Evolutionary conservation across 768 basidiomycete species (phyloP).

Genomic region (Psilocybe tampanensis): DNA sequence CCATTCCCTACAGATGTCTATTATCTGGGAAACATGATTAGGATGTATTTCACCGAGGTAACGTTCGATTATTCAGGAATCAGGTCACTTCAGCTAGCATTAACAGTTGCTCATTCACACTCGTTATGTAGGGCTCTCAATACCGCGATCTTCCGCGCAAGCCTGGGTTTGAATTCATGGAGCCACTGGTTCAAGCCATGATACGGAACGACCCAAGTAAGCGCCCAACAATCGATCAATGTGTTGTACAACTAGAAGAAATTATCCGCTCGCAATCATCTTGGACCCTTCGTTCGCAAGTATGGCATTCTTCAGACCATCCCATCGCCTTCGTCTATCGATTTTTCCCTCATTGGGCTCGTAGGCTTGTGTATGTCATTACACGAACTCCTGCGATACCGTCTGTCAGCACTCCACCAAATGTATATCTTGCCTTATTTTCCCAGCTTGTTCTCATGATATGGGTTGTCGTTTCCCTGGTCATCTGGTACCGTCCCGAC

Average conservation of each 20-base stretch:
- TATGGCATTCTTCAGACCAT: constrained; percentile 4
- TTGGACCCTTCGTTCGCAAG: constrained; percentile 14
- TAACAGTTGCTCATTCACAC: background rate
- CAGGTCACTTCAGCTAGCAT: too few relatives aligned
- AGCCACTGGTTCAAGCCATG: constrained; percentile 37
- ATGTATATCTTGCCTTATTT: too few relatives aligned
- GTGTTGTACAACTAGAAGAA: constrained; percentile 30
- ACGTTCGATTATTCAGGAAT: background rate
- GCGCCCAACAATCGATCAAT: constrained; percentile 41
- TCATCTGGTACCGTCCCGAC: too few relatives aligned
- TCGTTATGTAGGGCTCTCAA: background rate
- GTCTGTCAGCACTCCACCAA: too few relatives aligned
- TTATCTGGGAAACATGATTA: constrained; percentile 41
- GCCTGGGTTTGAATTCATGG: constrained; percentile 31
- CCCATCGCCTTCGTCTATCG: background rate
- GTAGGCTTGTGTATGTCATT: constrained; percentile 10
- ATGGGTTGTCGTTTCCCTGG: too few relatives aligned
- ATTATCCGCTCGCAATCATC: constrained; percentile 10
- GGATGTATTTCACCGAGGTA: constrained; percentile 34
- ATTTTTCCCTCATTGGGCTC: constrained; percentile 10
- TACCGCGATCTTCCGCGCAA: background rate
- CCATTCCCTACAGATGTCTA: constrained; percentile 49
- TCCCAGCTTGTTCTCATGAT: too few relatives aligned
- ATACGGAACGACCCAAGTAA: constrained; percentile 33
- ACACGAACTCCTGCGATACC: constrained; percentile 12